Base-by-base conservation (phyloP, 495 filamentous ascomycete genomes). In the Penicillium egyptiacum region DNA sequence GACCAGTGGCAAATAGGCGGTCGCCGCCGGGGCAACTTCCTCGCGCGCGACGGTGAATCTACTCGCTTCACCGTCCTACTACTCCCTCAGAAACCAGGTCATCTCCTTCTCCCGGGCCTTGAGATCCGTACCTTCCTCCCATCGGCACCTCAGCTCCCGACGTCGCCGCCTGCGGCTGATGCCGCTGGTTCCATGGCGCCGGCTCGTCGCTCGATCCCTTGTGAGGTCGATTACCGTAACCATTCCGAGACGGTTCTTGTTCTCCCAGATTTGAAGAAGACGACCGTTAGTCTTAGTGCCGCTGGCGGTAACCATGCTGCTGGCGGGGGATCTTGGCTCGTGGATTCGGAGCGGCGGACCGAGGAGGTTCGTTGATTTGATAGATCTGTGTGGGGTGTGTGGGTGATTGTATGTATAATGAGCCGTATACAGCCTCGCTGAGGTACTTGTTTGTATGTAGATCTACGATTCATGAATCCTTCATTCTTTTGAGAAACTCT, bases 1-100 rank as follows among this genome's bases (percentile, higher is more conserved):
- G 91, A 95, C 12, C 76, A 78, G 1, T 98, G 92, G 93, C 80
- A 96, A 1, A 73, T 98, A 5, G 92, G 91, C 28, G 94, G 95
- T 0, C 81, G 86, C 35, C 80, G 89, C 22, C 87, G 88, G 56
- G 87, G 84, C 1, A 88, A 90, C 59, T 96, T 96, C 70, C 80
- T 82, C 3, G 85, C 81, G 8, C 66, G 65, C 55, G 77, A 82
- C 63, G 76, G 72, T 58, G 74, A 86, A 59, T 63, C 70, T 35
- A 57, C 72, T 55, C 72, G 54, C 0, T 80, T 86, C 58, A 81
- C 83, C 0, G 68, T 97, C 22, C 75, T 95, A 53, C 70, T 97
- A 3, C 78, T 96, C 2, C 93, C 94, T 26, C 76, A 96, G 55
- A 82, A 86, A 53, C 77, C 88, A 33, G 94, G 94, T 10, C 83